Evolutionary conservation across 2,329 filamentous ascomycete species (phyloP), one percentile per base, ranked within the genome.

Genomic region (Parascedosporium putredinis): DNA sequence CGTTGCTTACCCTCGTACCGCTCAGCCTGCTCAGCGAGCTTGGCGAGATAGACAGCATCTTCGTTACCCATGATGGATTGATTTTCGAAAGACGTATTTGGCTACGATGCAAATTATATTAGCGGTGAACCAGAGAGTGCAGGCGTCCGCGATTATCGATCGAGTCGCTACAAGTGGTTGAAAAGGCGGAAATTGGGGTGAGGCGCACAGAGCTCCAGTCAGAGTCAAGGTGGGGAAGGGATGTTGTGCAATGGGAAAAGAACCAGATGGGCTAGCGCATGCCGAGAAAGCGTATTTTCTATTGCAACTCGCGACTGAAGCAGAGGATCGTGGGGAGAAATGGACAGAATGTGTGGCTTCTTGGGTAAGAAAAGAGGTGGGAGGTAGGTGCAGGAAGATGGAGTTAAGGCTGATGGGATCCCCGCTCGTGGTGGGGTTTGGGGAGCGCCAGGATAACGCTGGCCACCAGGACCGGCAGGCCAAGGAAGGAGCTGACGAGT

Each of bases 11-110:
- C 93, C 80, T 98, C 93, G 76, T 98, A 98, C 71, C 93, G 91
- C 84, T 98, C 93, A 73, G 93, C 93, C 84, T 98, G 93, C 85
- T 98, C 93, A 70, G 93, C 93, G 73, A 98, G 87, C 89, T 97
- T 97, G 76, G 93, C 93, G 71, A 97, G 86, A 75, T 97, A 97
- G 68, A 98, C 93, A 66, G 90, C 91, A 78, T 97, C 90, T 82
- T 97, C 91, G 81, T 95, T 88, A 83, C 87, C 89, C 91, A 97
- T 97, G 78, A 27, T 50, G 43, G 31, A 31, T 55, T 27, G 36
- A 22, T 18, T 49, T 24, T 49, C 40, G 38, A 18, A 31, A 33
- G 29, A 16, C 18, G 34, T 42, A 27, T 24, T 50, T 49, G 34
- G 7, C 47, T 50, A 31, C 23, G 16, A 23, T 18, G 8, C 14